phyloP scores from a whole-genome alignment of 164 flowering plant species.

The Brasenia schreberi region DNA sequence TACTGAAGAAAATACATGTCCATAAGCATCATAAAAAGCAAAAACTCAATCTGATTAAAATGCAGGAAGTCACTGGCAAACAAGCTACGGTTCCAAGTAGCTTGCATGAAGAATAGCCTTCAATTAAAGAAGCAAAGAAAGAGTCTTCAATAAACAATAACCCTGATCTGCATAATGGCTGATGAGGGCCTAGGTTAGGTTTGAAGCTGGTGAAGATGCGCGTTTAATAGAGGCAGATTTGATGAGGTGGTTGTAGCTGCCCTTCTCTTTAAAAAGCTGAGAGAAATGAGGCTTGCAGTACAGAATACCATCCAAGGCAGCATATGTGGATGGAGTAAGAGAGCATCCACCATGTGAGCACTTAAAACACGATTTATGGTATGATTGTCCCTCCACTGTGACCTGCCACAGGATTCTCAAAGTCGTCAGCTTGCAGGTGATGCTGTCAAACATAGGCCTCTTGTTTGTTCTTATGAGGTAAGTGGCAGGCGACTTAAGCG shows the following conservation, averaged over 20 bases:
- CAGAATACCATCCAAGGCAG: slow-evolving; percentile 84
- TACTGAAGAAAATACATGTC: too few species aligned
- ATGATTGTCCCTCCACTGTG: slow-evolving; percentile 74
- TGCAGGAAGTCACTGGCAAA: too few species aligned
- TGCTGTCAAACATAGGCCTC: too few species aligned
- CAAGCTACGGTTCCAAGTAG: too few species aligned
- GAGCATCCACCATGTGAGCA: slow-evolving; percentile 96
- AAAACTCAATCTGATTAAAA: too few species aligned
- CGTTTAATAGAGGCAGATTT: slow-evolving; percentile 81
- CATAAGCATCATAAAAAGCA: too few species aligned
- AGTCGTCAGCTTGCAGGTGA: neutral
- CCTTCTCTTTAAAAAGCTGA: slow-evolving; percentile 97
- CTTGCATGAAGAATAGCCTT: too few species aligned
- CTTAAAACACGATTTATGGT: slow-evolving; percentile 95
- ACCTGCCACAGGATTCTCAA: slow-evolving; percentile 31
- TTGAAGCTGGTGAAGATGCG: slow-evolving; percentile 15
- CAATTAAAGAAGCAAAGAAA: too few species aligned
- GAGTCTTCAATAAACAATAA: too few species aligned
- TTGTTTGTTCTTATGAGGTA: neutral
- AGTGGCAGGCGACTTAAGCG: neutral
- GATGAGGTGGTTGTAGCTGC: slow-evolving; percentile 89
- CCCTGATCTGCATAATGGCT: too few species aligned
- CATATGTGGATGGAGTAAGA: slow-evolving; percentile 82
- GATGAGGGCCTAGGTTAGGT: slow-evolving; percentile 38
- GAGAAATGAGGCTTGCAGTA: slow-evolving; percentile 98